A percentile compares a stretch with the other conserved stretches of the same genome.
phyloP scores from a whole-genome alignment of 1,284 basidiomycete genomes.

The Boletellus deceptivus region DNA sequence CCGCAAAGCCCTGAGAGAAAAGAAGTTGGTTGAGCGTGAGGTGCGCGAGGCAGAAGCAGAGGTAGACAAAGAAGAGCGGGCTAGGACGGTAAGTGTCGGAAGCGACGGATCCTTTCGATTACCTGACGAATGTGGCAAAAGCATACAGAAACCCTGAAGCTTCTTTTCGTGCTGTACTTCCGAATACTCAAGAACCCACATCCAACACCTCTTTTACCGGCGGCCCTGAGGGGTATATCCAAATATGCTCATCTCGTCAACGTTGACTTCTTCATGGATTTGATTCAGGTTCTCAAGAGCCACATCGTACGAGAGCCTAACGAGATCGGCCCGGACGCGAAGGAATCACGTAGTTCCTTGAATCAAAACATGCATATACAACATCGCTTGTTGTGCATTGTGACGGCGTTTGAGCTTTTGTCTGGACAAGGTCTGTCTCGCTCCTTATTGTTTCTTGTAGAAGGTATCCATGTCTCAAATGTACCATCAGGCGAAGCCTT shows the following conservation, averaged over 20 bases:
- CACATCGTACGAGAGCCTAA: slow-evolving; percentile 60
- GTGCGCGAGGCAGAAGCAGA: slow-evolving; percentile 93
- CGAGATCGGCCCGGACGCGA: slow-evolving; percentile 43
- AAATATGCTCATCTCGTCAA: slow-evolving; percentile 96
- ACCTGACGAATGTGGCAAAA: slow-evolving; percentile 37
- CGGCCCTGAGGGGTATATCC: slow-evolving; percentile 89
- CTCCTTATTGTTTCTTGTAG: slow-evolving; percentile 6
- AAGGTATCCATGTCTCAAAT: slow-evolving; percentile 10
- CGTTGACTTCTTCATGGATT: slow-evolving; percentile 97
- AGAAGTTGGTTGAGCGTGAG: slow-evolving; percentile 85
- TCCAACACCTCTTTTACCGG: slow-evolving; percentile 81
- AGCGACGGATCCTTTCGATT: slow-evolving; percentile 12
- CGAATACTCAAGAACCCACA: slow-evolving; percentile 88
- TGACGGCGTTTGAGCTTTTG: slow-evolving; percentile 94
- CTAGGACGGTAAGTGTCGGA: slow-evolving; percentile 61
- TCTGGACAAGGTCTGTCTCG: slow-evolving; percentile 81
- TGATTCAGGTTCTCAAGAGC: slow-evolving; percentile 83
- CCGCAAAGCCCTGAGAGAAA: slow-evolving; percentile 70
- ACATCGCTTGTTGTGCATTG: slow-evolving; percentile 82
- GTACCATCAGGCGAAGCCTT: slow-evolving; percentile 78
- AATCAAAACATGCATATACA: slow-evolving; percentile 41
- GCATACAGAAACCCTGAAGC: slow-evolving; percentile 94
- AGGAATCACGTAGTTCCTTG: slow-evolving; percentile 23
- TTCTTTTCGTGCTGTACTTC: slow-evolving; percentile 97
- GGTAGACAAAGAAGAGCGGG: slow-evolving; percentile 90